Base-by-base conservation (phyloP, 208 protist genomes). In the Paratrypanosoma confusum region DNA sequence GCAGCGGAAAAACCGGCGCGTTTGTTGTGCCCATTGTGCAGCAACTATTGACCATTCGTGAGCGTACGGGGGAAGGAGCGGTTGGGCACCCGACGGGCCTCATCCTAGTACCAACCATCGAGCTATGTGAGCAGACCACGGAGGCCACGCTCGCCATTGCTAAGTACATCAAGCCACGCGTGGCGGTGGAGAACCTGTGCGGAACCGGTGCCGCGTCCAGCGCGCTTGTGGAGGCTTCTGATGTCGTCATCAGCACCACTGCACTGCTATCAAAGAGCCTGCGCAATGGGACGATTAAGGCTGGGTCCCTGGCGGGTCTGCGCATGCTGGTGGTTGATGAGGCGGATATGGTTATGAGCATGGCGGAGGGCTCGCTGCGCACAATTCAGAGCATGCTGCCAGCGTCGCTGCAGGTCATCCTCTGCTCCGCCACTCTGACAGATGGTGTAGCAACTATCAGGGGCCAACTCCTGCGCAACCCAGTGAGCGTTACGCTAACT, bases 371-470 rank as follows among this genome's bases (percentile, higher is more conserved):
- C 14, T 95, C 95, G 16, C 60, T 98, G 18, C 67, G 76, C 13
- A 55, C 60, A 0, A 75, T 98, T 33, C 78, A 93, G 45, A 66
- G 72, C 0, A 41, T 81, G 27, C 40, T 97, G n/a, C 94, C 93
- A 5, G 38, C 63, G 0, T 60, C 73, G n/a, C 69, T 87, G 53
- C 96, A 99, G 64, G 76, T 83, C 11, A 81, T 97, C 35, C 66
- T 99, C 14, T 88, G 93, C 46, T 97, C 95, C 5, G 93, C 93
- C 13, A 97, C 94, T 3, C 65, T 97, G 10, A 96, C 76, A 2
- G 72, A 94, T 22, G 89, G 92, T 33, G 83, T 98, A 2, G 77
- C 92, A 8, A 65, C 80, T 13, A 69, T 98, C 31, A 94, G 95
- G 35, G 70, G 84, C 24, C 74, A 98, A 23, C 59, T 98, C 10